Evolutionary conservation across 148 eudicot species (phyloP).

Genomic region (Talinum fruticosum): DNA sequence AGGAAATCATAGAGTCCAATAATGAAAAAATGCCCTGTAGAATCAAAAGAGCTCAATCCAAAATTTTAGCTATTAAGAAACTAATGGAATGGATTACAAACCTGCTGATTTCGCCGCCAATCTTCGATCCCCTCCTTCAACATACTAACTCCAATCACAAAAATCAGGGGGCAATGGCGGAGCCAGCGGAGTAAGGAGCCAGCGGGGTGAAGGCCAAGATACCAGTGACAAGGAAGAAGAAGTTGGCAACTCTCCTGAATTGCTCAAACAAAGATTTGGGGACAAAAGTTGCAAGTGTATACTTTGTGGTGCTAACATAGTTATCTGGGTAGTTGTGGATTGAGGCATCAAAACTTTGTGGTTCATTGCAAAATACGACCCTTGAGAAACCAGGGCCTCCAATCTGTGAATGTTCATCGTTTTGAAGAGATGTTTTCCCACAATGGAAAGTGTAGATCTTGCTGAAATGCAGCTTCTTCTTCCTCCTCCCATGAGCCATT

Average conservation of each 20-base stretch:
- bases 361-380: conserved; percentile 73
- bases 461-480: conserved; percentile 62
- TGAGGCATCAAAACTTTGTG: conserved; percentile 35
- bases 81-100: conserved; percentile 15
- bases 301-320: conserved; percentile 84
- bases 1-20: background rate
- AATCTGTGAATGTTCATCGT: conserved; percentile 64
- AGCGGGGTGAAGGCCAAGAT: conserved; percentile 65
- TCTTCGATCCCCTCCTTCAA: conserved; percentile 87
- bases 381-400: conserved; percentile 93
- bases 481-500: conserved; percentile 43
- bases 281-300: conserved; percentile 68
- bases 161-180: conserved; percentile 65
- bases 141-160: conserved; percentile 89
- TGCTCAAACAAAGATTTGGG: conserved; percentile 97
- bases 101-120: conserved; percentile 78
- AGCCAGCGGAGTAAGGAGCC: conserved; percentile 74
- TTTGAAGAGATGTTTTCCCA: conserved; percentile 44
- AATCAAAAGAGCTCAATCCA: background rate
- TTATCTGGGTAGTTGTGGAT: conserved; percentile 48
- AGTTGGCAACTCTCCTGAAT: conserved; percentile 96
- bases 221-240: conserved; percentile 77
- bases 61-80: background rate
- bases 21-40: background rate
- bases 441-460: conserved; percentile 82